Conservation (phyloP, 495 filamentous ascomycete genomes). For the Penicillium chermesinum region DNA sequence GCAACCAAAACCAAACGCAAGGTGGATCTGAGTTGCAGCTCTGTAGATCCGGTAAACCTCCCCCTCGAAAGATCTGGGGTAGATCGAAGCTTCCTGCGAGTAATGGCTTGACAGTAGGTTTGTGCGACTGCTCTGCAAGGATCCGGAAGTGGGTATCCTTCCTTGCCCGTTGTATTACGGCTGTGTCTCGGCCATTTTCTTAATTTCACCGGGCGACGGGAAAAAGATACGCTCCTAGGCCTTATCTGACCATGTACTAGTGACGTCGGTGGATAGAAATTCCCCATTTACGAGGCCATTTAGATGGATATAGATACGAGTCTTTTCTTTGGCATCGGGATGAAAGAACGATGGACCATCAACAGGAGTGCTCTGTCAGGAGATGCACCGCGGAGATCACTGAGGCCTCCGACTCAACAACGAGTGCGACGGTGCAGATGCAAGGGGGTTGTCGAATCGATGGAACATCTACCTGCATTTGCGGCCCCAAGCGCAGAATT, state of each 20-base stretch:
- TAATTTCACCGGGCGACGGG: too few species aligned
- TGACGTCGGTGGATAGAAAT: too few species aligned
- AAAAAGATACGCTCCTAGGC: too few species aligned
- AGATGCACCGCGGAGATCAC: slow-evolving; percentile 19
- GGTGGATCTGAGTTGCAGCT: too few species aligned
- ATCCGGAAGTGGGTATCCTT: slow-evolving; percentile 10
- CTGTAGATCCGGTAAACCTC: not conserved
- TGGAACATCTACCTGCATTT: slow-evolving; percentile 3
- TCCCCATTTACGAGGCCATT: too few species aligned
- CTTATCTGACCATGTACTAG: too few species aligned
- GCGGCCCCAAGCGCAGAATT: slow-evolving; percentile 4
- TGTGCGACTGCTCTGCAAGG: slow-evolving; percentile 22
- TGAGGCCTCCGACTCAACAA: too few species aligned
- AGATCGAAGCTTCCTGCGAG: slow-evolving; percentile 17
- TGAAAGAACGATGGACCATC: not conserved
- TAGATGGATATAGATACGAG: too few species aligned
- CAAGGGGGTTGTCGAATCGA: slow-evolving; percentile 21
- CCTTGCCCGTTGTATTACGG: slow-evolving; percentile 19
- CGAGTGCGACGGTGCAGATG: slow-evolving; percentile 15
- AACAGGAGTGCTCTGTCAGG: not conserved
- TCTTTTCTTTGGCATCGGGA: too few species aligned
- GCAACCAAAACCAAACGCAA: not conserved
- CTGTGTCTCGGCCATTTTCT: slow-evolving; percentile 21
- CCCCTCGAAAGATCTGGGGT: slow-evolving; percentile 1
- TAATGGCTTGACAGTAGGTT: slow-evolving; percentile 15